phyloP scores from a whole-genome alignment of 495 filamentous ascomycete species.

The Xylaria venustula region DNA sequence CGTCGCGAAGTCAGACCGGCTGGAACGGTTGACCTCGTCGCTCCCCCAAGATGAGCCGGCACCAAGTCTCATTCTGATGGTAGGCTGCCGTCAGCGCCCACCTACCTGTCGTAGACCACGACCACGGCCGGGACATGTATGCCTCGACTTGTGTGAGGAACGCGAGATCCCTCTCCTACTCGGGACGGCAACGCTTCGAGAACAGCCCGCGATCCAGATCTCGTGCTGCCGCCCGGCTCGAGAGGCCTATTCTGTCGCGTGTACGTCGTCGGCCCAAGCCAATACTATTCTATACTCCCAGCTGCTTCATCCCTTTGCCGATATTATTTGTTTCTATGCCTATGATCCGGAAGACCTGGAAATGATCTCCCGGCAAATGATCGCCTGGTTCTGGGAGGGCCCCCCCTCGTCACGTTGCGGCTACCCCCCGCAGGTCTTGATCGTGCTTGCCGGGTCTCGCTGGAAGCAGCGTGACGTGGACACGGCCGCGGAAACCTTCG shows the following conservation, averaged over 20 bases:
- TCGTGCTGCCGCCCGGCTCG: background rate
- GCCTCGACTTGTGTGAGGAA: background rate
- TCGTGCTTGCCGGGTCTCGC: background rate
- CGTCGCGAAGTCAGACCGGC: background rate
- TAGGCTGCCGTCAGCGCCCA: constrained; percentile 1
- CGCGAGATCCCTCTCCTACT: background rate
- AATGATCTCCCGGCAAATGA: background rate
- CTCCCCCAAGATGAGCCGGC: background rate
- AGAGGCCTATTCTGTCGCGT: background rate
- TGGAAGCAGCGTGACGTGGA: background rate
- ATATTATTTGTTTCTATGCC: background rate
- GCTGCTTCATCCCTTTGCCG: background rate
- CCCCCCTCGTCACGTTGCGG: background rate
- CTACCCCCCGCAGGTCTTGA: background rate
- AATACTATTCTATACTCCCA: background rate
- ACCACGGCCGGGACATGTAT: background rate
- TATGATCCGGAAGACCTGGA: background rate
- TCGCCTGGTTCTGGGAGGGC: background rate
- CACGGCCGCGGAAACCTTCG: background rate
- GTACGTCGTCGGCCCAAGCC: background rate
- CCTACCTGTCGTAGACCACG: background rate
- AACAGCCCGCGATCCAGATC: background rate
- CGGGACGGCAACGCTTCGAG: background rate
- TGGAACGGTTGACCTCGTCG: background rate
- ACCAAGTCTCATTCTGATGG: background rate